phyloP scores from a whole-genome alignment of 179 eudicot species.

The Pouteria campechiana region DNA sequence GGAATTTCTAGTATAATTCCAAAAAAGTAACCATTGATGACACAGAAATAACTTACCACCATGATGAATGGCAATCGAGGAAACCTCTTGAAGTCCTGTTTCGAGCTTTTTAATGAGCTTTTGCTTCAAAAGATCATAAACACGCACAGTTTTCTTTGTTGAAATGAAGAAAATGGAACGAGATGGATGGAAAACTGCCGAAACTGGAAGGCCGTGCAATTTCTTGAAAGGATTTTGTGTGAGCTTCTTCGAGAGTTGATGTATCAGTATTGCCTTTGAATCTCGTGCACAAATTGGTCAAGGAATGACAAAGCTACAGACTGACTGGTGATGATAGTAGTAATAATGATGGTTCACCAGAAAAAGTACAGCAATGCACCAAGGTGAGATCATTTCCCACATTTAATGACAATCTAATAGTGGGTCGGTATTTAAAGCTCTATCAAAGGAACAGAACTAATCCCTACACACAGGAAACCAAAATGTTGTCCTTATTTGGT shows the following conservation, averaged over 20 bases:
- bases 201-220: slow-evolving; percentile 86
- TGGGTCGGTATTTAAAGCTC: no score
- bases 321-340: background rate
- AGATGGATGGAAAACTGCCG: slow-evolving; percentile 77
- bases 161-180: slow-evolving; percentile 75
- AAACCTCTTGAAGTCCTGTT: slow-evolving; percentile 68
- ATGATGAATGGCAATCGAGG: slow-evolving; percentile 85
- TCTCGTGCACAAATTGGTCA: slow-evolving; percentile 60
- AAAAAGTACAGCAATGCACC: no score
- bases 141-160: slow-evolving; percentile 84
- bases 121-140: slow-evolving; percentile 74
- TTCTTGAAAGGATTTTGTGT: slow-evolving; percentile 66
- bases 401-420: no score
- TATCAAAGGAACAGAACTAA: no score
- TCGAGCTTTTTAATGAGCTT: slow-evolving; percentile 78
- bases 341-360: background rate
- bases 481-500: no score
- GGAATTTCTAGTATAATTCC: no score
- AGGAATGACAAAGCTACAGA: slow-evolving; percentile 29
- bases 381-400: no score
- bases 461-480: no score
- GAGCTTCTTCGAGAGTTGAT: slow-evolving; percentile 77
- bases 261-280: slow-evolving; percentile 71
- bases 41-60: no score
- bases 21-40: no score